Conservation (phyloP, 495 filamentous ascomycete species). For the Hypoxylon subgilvum region DNA sequence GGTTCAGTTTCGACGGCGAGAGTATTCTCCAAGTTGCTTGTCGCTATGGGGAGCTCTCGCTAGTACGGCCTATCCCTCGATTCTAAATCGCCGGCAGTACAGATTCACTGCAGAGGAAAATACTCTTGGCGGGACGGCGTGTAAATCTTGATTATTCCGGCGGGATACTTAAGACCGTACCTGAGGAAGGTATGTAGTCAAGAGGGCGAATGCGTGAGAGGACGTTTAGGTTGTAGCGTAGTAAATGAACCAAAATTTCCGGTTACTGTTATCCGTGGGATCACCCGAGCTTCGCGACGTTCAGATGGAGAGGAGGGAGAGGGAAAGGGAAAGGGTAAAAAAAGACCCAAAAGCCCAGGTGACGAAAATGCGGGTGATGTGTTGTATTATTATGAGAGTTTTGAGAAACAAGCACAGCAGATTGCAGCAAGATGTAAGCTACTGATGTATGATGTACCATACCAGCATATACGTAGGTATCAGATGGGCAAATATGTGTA, state of each 20-base stretch:
- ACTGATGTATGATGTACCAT: conserved; percentile 29
- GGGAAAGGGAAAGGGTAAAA: conserved; percentile 1
- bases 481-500: conserved; percentile 39
- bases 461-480: conserved; percentile 17
- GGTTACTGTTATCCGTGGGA: conserved; percentile 10
- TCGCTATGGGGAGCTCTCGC: conserved; percentile 17
- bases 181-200: conserved; percentile 1
- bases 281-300: conserved; percentile 23
- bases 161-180: too few species aligned
- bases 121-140: too few species aligned
- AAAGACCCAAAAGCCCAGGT: conserved; percentile 24
- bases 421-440: conserved; percentile 37
- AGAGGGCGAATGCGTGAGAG: conserved; percentile 2
- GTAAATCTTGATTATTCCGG: too few species aligned
- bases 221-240: conserved; percentile 12
- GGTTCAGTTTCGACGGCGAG: conserved; percentile 16
- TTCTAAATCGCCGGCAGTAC: not conserved
- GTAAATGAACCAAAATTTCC: conserved; percentile 24
- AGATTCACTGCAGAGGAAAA: too few species aligned
- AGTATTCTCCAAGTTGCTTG: conserved; percentile 10
- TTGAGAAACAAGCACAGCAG: conserved; percentile 36
- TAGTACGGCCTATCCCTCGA: conserved; percentile 15
- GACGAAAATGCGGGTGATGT: conserved; percentile 37
- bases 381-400: conserved; percentile 38
- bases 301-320: conserved; percentile 25